Base-by-base conservation (phyloP, 208 protist genomes). In the Acanthamoeba healyi region DNA sequence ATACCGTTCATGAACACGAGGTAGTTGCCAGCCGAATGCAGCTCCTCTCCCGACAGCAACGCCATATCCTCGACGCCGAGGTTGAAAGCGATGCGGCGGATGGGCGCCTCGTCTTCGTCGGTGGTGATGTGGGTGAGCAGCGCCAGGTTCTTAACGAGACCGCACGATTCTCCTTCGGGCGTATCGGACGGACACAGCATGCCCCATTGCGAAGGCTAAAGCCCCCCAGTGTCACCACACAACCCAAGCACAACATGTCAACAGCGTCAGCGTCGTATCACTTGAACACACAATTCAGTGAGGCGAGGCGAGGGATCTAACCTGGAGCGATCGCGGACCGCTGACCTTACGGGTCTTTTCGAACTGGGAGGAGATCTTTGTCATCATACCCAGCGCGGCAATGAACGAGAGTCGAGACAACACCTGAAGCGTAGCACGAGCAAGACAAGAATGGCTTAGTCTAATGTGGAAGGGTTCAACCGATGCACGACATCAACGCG, bases 141-240 rank as follows among this genome's bases (percentile, higher is more conserved):
- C 14, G 99, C 98, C 65, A 99, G 98, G 96, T 99, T 99, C 97
- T 99, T 99, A 6, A 99, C 99, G 0, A 99, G 97, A 67, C 99
- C 99, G 90, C 99, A 99, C 74, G 98, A 98, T 92, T 99, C 99
- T 51, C 99, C 99, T 96, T 99, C 99, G 3, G 99, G 99, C 15
- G 99, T 99, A 96, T 99, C 99, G 61, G 98, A 98, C 2, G 99
- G 99, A 96, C 99, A 99, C 26, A 99, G 97, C 98, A 99, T 99
- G 81, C 99, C 99, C 98, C 99, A 99, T 94, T 99, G 99, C 58
- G 99, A 99, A 1, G 99, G 98, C 95, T 99, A 86, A 86, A 70
- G 7, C 4, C 29, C 63, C 44, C 63, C 38, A 15, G 44, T 49
- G 44, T 49, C n/a, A n/a, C n/a, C n/a, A n/a, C n/a, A n/a, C n/a